Base-by-base conservation (phyloP, 2,329 filamentous ascomycete species). In the Microcyclospora tardicrescens region DNA sequence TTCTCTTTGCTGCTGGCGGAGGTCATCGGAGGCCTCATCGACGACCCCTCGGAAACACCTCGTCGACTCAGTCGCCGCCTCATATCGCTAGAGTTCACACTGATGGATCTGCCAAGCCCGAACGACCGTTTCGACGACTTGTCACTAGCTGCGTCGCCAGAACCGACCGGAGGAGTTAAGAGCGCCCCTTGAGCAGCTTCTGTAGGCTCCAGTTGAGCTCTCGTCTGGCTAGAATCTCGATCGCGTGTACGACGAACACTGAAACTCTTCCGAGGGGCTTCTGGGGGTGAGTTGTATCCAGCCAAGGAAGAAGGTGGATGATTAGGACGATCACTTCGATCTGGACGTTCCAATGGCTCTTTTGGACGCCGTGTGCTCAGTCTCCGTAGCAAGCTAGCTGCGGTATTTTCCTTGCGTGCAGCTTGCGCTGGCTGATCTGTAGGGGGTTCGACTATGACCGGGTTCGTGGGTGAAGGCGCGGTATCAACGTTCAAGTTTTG, bases 81-180 rank as follows among this genome's bases (percentile, higher is more conserved):
- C 43, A 84, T 77, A 45, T 93, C 86, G 19, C 81, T 84, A 2
- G 84, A 91, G 54, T 87, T 93, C 39, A 95, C 87, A 55, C 87
- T 95, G 8, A 89, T 86, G 6, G 86, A 94, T 45, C 89, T 75
- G 28, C 84, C 84, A 13, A 95, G 67, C 9, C 77, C 79, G 49
- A 81, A 81, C 35, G 44, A 36, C 15, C 44, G 40, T 41, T 46
- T 45, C 16, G 16, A 33, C 28, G 24, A 34, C 34, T 46, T 47
- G 28, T 49, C 51, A 29, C 43, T 44, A 14, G 51, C 72, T 33
- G 74, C 72, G 14, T 76, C 64, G 38, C 59, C 74, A 46, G 72
- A n/a, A n/a, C 5, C 62, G 9, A n/a, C 11, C 1, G 83, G 82
- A 0, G 85, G 82, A 42, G 80, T 81, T 10, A 93, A 71, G 11